A percentile compares a stretch with the other conserved stretches of the same genome.
Evolutionary conservation across 176 grass and related monocot genomes (phyloP).

Genomic region (Carex parvula): DNA sequence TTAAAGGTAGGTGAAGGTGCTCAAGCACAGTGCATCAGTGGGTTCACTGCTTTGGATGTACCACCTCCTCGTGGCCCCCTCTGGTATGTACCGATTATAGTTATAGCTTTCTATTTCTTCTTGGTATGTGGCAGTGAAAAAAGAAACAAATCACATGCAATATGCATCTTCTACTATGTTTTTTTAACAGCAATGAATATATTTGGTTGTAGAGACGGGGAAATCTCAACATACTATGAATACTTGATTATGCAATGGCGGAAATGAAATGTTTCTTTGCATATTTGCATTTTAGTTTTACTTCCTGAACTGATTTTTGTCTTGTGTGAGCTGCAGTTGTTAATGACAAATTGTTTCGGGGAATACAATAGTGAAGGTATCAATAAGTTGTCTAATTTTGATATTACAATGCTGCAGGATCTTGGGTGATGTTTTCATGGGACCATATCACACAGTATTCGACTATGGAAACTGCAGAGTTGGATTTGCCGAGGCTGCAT

Average conservation of each 20-base stretch:
- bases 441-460: slow-evolving; percentile 85
- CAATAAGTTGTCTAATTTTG: background rate
- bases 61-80: slow-evolving; percentile 74
- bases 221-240: background rate
- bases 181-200: background rate
- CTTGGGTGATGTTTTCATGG: slow-evolving; percentile 92
- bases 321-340: background rate
- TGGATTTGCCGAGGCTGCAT: slow-evolving; percentile 67
- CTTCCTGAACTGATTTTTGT: background rate
- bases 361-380: background rate
- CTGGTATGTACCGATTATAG: slow-evolving; percentile 38
- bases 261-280: background rate
- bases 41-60: slow-evolving; percentile 74
- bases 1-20: slow-evolving; percentile 54
- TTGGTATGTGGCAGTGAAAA: background rate
- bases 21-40: slow-evolving; percentile 69
- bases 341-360: background rate
- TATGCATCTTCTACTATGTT: background rate
- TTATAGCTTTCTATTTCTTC: background rate
- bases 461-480: slow-evolving; percentile 83
- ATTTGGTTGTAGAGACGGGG: background rate
- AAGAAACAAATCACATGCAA: background rate
- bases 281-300: background rate
- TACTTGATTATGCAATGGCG: background rate
- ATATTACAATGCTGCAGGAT: slow-evolving; percentile 41